A percentile compares a stretch with the other conserved stretches of the same genome.
These are phyloP conservation scores for Ustilago sp. DNA, from an alignment of 1,284 basidiomycete species.

Conservation along the genomic window DNA sequence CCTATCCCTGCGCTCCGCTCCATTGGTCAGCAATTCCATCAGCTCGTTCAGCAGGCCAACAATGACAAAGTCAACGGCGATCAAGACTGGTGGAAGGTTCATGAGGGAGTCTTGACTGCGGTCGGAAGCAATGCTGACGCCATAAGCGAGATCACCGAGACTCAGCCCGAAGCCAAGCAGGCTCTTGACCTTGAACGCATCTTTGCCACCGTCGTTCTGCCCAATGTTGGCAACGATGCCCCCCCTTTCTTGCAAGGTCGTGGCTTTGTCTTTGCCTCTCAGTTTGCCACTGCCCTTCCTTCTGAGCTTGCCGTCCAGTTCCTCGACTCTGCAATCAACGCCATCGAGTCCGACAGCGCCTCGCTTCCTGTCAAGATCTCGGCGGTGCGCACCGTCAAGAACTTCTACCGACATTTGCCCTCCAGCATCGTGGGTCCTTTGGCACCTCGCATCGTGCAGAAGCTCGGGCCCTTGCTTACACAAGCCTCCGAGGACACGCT, in stretches of 20 bases:
- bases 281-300: slow-evolving; percentile 83
- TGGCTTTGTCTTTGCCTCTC: slow-evolving; percentile 92
- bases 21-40: slow-evolving; percentile 48
- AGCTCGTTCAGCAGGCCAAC: slow-evolving; percentile 74
- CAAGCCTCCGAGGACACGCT: slow-evolving; percentile 87
- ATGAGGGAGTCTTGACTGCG: slow-evolving; percentile 85
- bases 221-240: slow-evolving; percentile 77
- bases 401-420: slow-evolving; percentile 72
- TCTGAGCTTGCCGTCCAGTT: slow-evolving; percentile 75
- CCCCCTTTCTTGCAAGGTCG: slow-evolving; percentile 90
- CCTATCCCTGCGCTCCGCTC: slow-evolving; percentile 75
- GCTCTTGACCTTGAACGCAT: slow-evolving; percentile 79
- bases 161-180: slow-evolving; percentile 69
- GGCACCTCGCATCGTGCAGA: slow-evolving; percentile 81
- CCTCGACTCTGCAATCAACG: slow-evolving; percentile 84
- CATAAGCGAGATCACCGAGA: slow-evolving; percentile 80
- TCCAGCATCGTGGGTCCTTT: slow-evolving; percentile 75
- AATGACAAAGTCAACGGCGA: slow-evolving; percentile 62
- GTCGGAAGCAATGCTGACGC: slow-evolving; percentile 86
- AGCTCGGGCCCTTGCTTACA: slow-evolving; percentile 84
- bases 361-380: slow-evolving; percentile 89
- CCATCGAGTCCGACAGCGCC: slow-evolving; percentile 79
- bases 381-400: slow-evolving; percentile 75
- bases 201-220: slow-evolving; percentile 82
- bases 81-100: slow-evolving; percentile 77